Conservation (phyloP, 306 rosid species). For the Rosa chinensis region DNA sequence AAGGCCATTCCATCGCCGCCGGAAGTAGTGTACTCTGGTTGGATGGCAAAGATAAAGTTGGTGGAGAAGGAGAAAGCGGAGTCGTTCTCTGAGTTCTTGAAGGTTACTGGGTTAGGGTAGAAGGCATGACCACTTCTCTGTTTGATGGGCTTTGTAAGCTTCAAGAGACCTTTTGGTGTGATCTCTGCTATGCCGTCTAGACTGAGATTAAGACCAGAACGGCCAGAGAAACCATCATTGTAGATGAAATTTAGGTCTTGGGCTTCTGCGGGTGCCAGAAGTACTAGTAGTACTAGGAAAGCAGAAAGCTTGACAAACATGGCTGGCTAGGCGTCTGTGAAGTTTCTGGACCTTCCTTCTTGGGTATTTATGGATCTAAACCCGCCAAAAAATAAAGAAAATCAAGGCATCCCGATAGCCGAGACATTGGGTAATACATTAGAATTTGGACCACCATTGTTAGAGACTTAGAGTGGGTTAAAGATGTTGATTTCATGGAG, state of each 20-base stretch:
- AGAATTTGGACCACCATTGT: neutral
- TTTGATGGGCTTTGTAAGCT: conserved; percentile 29
- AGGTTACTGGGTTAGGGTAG: conserved; percentile 38
- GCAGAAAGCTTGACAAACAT: conserved; percentile 37
- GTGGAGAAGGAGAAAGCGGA: conserved; percentile 51
- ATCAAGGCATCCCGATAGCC: neutral
- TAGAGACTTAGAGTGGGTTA: neutral
- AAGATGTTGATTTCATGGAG: neutral
- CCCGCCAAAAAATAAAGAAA: neutral
- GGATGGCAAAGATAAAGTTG: conserved; percentile 57
- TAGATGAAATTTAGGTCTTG: neutral
- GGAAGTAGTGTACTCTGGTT: conserved; percentile 30
- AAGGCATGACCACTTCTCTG: conserved; percentile 58
- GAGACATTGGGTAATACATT: no score
- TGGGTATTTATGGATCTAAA: neutral
- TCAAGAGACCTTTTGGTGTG: conserved; percentile 47
- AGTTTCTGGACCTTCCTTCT: neutral
- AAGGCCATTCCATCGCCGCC: conserved; percentile 29
- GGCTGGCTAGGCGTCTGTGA: neutral
- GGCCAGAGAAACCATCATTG: neutral
- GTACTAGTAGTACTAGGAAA: conserved; percentile 23
- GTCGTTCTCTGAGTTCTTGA: conserved; percentile 42
- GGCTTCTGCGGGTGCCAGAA: neutral
- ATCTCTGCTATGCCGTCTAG: conserved; percentile 52
- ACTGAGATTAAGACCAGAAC: conserved; percentile 11